Evolutionary conservation across 805 yeast species (phyloP), one percentile per base, ranked within the genome.

Genomic region (Candida takata): DNA sequence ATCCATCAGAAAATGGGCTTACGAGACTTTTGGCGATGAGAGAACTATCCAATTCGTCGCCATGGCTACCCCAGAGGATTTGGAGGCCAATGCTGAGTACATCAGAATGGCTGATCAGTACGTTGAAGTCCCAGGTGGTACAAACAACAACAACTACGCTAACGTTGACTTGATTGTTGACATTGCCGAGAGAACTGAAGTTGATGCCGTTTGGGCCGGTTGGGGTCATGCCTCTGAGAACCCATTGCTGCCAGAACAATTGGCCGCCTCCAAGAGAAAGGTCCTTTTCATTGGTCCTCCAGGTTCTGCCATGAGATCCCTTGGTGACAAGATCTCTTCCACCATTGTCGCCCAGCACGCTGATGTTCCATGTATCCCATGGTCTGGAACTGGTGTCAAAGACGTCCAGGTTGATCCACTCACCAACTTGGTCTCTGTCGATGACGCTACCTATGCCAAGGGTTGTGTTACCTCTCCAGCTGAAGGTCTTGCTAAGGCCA

Each of bases 211-310:
- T 40, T 92, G 99, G 99, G 99, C 99, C 24, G 99, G 99, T 54
- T 92, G 99, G 99, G 99, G 99, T 54, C 98, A 94, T 60, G 99
- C 99, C 20, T 85, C 96, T n/a, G 99, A 92, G 68, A 90, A 94
- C 65, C 99, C 99, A 19, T 61, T 68, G 31, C 74, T 92, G 47
- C 99, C 99, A 20, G 98, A 92, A 63, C 77, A 74, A 62, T 72
- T 92, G 59, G 97, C 97, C 12, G 80, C 81, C n/a, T 86, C 96
- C 14, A 86, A 88, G 42, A 82, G 86, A 61, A 84, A 74, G 55
- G 83, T 94, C 52, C 72, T 92, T 37, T 92, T 92, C 56, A 92
- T 92, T 60, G 99, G 99, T 47, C 99, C 99, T 43, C 98, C 99
- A 47, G 97, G 97, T 28, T 80, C 87, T 29, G 99, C 99, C 31